phyloP scores from a whole-genome alignment of 495 filamentous ascomycete species.

The Penicillium alfredii region DNA sequence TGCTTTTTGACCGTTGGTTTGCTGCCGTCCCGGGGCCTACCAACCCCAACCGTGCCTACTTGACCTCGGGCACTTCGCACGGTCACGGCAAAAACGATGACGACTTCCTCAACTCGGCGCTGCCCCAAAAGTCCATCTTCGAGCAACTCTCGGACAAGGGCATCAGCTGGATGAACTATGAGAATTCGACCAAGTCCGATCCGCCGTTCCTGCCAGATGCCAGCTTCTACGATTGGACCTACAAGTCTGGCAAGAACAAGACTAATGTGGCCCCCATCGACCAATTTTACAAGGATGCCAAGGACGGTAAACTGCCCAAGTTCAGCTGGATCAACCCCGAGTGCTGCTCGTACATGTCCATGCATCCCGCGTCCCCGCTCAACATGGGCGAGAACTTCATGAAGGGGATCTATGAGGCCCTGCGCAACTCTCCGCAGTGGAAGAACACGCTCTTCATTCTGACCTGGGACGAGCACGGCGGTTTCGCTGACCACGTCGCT shows the following conservation, averaged over 20 bases:
- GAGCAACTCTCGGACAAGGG: conserved; percentile 38
- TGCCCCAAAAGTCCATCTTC: conserved; percentile 45
- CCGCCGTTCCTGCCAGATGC: conserved; percentile 29
- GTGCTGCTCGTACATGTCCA: conserved; percentile 45
- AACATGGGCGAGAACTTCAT: conserved; percentile 45
- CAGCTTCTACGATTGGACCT: conserved; percentile 39
- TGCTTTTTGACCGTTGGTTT: conserved; percentile 47
- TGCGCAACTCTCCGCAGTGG: conserved; percentile 44
- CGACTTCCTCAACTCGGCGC: conserved; percentile 33
- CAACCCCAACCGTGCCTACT: conserved; percentile 45
- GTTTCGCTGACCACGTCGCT: conserved; percentile 46
- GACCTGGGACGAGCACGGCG: conserved; percentile 47
- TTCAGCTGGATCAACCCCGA: conserved; percentile 50
- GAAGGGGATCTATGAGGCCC: conserved; percentile 46
- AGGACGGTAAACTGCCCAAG: conserved; percentile 35
- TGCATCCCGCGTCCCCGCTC: conserved; percentile 44
- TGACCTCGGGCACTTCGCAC: conserved; percentile 44
- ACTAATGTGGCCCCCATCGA: conserved; percentile 30
- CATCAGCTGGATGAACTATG: conserved; percentile 48
- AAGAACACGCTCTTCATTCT: conserved; percentile 45
- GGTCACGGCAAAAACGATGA: conserved; percentile 45
- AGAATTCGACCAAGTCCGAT: conserved; percentile 29
- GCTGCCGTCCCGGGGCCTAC: conserved; percentile 43
- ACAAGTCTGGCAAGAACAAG: conserved; percentile 21
- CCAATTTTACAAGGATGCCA: conserved; percentile 34